These are phyloP conservation scores for Chloropicon primus DNA, from an alignment of 139 green algal genomes.

Conservation along the genomic window DNA sequence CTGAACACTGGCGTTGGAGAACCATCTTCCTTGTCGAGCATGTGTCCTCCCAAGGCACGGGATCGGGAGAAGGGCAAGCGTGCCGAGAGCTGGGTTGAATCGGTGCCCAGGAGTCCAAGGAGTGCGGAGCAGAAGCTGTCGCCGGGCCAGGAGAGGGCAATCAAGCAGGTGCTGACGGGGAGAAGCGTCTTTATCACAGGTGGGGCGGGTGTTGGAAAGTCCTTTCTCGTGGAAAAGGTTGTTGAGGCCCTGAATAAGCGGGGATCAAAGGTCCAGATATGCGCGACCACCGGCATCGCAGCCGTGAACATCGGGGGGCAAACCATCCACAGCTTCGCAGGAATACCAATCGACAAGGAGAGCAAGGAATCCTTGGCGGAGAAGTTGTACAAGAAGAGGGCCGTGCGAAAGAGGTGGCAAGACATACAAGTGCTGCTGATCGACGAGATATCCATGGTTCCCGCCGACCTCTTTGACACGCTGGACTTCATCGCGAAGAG, in stretches of 20 bases:
- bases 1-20: no score
- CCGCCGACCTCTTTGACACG: conserved; percentile 29
- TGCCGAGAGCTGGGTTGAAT: no score
- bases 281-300: conserved; percentile 23
- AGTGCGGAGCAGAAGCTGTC: no score
- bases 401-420: not conserved
- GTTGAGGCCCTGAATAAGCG: conserved; percentile 15
- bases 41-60: no score
- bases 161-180: not conserved
- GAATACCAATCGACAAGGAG: not conserved
- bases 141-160: not conserved
- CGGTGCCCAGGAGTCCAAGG: no score
- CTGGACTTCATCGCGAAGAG: conserved; percentile 21
- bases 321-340: conserved; percentile 11
- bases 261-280: not conserved
- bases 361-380: not conserved
- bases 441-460: conserved; percentile 51
- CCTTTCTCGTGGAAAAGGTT: conserved; percentile 37
- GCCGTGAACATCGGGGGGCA: conserved; percentile 18
- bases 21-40: no score
- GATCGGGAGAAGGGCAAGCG: no score
- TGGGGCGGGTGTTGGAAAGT: conserved; percentile 52
- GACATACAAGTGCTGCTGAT: conserved; percentile 26
- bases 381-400: not conserved
- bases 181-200: conserved; percentile 28